phyloP scores from a whole-genome alignment of 805 yeast species.

The Sugiyamaella smithiae region DNA sequence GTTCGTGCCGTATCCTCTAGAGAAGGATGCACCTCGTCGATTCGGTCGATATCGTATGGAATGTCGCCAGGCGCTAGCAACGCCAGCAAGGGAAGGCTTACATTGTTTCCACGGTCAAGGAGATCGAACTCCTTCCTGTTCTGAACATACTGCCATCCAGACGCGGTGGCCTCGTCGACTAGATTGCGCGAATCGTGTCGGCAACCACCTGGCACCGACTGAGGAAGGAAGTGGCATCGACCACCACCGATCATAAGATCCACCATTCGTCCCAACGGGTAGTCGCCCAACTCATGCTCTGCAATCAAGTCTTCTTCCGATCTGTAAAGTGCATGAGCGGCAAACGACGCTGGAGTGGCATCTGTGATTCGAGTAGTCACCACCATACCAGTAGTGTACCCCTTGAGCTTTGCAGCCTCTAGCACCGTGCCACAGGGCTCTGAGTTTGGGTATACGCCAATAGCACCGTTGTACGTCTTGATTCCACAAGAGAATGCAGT shows the following conservation, averaged over 20 bases:
- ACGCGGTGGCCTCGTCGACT: slow-evolving; percentile 54
- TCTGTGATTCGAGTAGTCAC: slow-evolving; percentile 91
- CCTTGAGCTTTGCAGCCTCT: slow-evolving; percentile 81
- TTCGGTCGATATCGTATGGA: slow-evolving; percentile 81
- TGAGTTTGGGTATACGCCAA: slow-evolving; percentile 69
- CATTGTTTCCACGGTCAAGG: slow-evolving; percentile 56
- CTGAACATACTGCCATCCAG: slow-evolving; percentile 67
- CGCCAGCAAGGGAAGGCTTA: slow-evolving; percentile 72
- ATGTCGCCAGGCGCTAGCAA: slow-evolving; percentile 73
- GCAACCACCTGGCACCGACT: slow-evolving; percentile 50
- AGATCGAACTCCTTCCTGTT: slow-evolving; percentile 57
- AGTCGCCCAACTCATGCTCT: slow-evolving; percentile 77
- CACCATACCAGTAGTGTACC: slow-evolving; percentile 83
- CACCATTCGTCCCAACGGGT: slow-evolving; percentile 73
- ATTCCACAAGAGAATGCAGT: slow-evolving; percentile 85
- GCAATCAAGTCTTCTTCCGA: slow-evolving; percentile 83
- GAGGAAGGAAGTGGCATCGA: slow-evolving; percentile 73
- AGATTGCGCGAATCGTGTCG: slow-evolving; percentile 70
- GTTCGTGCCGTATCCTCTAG: slow-evolving; percentile 73
- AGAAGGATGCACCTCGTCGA: slow-evolving; percentile 60
- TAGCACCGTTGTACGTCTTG: slow-evolving; percentile 86
- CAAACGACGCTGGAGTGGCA: slow-evolving; percentile 92
- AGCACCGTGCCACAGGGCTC: slow-evolving; percentile 84
- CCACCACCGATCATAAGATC: slow-evolving; percentile 93
- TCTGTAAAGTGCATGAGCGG: slow-evolving; percentile 74